A percentile compares a stretch with the other conserved stretches of the same genome.
Conservation (phyloP, 2,329 filamentous ascomycete species). For the Aspergillus flavus region DNA sequence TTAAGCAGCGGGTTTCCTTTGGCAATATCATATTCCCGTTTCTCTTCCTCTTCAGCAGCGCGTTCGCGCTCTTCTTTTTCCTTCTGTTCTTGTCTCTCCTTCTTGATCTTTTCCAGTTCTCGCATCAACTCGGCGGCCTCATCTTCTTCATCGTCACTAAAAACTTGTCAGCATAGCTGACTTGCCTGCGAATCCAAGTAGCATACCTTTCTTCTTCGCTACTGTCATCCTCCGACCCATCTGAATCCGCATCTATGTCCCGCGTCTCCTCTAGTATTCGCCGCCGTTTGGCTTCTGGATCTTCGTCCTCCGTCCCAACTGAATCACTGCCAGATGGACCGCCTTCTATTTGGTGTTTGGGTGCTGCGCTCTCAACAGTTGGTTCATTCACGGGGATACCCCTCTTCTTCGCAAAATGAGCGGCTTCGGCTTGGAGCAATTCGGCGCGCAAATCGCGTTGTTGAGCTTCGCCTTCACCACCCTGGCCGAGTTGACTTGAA, state of each 20-base stretch:
- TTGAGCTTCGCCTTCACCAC: conserved; percentile 71
- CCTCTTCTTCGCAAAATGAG: conserved; percentile 82
- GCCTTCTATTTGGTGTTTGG: conserved; percentile 68
- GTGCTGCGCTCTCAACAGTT: conserved; percentile 40
- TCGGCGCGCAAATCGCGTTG: conserved; percentile 84
- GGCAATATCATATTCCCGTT: conserved; percentile 84
- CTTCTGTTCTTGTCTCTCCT: conserved; percentile 77
- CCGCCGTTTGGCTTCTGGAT: conserved; percentile 78
- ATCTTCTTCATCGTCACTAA: conserved; percentile 72
- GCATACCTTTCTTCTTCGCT: conserved; percentile 62
- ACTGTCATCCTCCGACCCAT: conserved; percentile 62
- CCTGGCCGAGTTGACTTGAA: conserved; percentile 78
- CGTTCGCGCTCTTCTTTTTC: conserved; percentile 82
- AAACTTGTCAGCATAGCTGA: conserved; percentile 33
- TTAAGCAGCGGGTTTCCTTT: conserved; percentile 91
- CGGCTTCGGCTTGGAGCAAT: conserved; percentile 83
- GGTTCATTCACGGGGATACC: conserved; percentile 58
- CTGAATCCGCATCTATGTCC: conserved; percentile 82
- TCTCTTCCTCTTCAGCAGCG: conserved; percentile 78
- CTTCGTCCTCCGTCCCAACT: conserved; percentile 58
- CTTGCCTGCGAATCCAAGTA: not conserved
- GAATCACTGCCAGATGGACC: conserved; percentile 40
- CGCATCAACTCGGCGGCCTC: conserved; percentile 87
- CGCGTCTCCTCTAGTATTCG: conserved; percentile 85
- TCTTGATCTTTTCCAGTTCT: conserved; percentile 91